Base-by-base conservation (phyloP, 2,329 filamentous ascomycete species). In the Geosmithia flava region DNA sequence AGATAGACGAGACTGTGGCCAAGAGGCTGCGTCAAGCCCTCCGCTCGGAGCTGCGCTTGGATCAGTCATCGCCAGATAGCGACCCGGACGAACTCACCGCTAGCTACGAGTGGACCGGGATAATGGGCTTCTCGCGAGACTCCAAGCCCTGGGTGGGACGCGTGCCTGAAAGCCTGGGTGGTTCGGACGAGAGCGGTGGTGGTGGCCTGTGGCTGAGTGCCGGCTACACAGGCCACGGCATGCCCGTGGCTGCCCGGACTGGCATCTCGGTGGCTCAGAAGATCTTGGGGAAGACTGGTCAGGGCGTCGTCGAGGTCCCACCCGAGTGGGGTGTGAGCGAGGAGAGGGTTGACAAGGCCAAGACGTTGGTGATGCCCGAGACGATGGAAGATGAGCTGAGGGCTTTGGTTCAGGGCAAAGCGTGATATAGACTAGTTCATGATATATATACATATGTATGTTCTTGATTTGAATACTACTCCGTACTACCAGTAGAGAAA, bases 41-140 rank as follows among this genome's bases (percentile, higher is more conserved):
- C 33, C 53, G 56, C 27, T 55, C 58, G 13, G 62, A 67, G 23
- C 51, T 81, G 27, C 69, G 71, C 51, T 56, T 78, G 17, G 53
- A 53, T n/a, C 52, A 48, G n/a, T 58, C 61, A 7, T 37, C 33
- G 11, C 15, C 33, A 13, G 33, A 37, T 16, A 16, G 15, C 15
- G 67, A 69, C 37, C 62, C 64, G 39, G 59, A 70, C 30, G 65
- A 70, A 43, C 62, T 86, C 19, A 57, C 65, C 20, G 71, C 75
- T 10, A 64, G 74, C 29, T 78, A 75, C 58, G 79, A 85, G 58
- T 91, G 86, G 86, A 86, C 83, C 2, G 86, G 86, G 0, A 84
- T 89, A 54, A 90, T 89, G 85, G 85, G 82, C 0, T 89, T 80
- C 62, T 80, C 77, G 29, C 68, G 79, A 7, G 86, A 90, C 59